Evolutionary conservation across 1,284 basidiomycete genomes (phyloP).

Genomic region (Ustilago xerochloae): DNA sequence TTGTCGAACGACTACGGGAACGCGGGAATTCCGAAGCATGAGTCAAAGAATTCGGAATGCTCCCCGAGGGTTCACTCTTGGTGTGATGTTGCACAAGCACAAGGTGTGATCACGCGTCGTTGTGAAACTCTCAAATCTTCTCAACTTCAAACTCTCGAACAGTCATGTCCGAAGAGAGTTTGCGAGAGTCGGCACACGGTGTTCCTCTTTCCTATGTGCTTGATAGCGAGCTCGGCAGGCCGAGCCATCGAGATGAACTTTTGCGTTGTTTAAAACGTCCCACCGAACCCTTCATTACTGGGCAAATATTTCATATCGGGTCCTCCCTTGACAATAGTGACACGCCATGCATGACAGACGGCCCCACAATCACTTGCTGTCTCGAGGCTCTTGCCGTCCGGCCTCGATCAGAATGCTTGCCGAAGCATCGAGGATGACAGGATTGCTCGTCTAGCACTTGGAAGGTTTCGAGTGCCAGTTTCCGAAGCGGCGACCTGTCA

Average conservation of each 20-base stretch:
- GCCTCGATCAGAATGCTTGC: not conserved
- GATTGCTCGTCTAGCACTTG: too few species aligned
- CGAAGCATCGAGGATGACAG: too few species aligned
- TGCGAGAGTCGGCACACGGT: too few species aligned
- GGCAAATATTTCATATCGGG: not conserved
- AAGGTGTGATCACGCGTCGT: slow-evolving; percentile 9
- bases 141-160: not conserved
- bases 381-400: not conserved
- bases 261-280: not conserved
- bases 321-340: not conserved
- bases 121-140: not conserved
- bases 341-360: not conserved
- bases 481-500: not conserved
- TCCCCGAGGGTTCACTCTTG: not conserved
- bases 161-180: not conserved
- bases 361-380: not conserved
- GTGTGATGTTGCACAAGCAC: slow-evolving; percentile 5
- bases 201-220: too few species aligned
- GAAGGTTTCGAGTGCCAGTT: too few species aligned
- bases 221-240: too few species aligned
- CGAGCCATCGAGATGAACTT: not conserved
- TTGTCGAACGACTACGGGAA: too few species aligned
- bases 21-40: not conserved
- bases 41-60: not conserved
- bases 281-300: not conserved